Base-by-base conservation (phyloP, 2,329 filamentous ascomycete species). In the Plenodomus biglobosus region DNA sequence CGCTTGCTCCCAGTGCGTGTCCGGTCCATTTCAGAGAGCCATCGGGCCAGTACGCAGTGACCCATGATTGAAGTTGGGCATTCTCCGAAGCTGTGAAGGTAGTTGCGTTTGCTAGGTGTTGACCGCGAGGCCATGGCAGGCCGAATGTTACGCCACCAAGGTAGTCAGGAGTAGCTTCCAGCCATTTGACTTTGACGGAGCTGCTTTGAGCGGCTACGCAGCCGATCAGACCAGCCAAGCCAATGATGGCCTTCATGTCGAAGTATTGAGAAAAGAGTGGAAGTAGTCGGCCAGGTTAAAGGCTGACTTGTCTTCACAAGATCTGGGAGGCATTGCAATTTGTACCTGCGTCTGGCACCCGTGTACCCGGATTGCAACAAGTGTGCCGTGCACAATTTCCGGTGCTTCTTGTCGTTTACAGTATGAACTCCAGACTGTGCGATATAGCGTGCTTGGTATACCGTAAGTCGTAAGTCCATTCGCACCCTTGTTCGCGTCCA, bases 11-110 rank as follows among this genome's bases (percentile, higher is more conserved):
- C 37, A 85, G 69, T 0, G 82, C 80, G 57, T 85, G 82, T 0
- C 75, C 81, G 2, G 79, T 82, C 82, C 82, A 85, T 59, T 84
- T 85, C 44, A 84, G 73, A 0, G 82, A 83, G 20, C 78, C 80
- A 65, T 85, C 82, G 1, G 77, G 74, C 82, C 82, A 85, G 61
- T 80, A 82, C 0, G 77, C 80, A 1, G 78, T 84, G 2, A 76
- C 70, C 81, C 82, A 84, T 0, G 81, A 80, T 50, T 84, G 76
- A 6, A 81, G 62, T 13, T 62, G 50, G 7, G 43, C 53, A 18
- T 60, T 66, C 2, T 65, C 64, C 1, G 60, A 71, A 41, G 56
- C 52, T 27, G 47, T 63, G 53, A 62, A 74, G 22, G 52, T 65
- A 16, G 74, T 75, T 40, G 56, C 54, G 34, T 72, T 68, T 13